A percentile compares a stretch with the other conserved stretches of the same genome.
Evolutionary conservation across 2,329 filamentous ascomycete genomes (phyloP).

Genomic region (Sporothrix sp.): DNA sequence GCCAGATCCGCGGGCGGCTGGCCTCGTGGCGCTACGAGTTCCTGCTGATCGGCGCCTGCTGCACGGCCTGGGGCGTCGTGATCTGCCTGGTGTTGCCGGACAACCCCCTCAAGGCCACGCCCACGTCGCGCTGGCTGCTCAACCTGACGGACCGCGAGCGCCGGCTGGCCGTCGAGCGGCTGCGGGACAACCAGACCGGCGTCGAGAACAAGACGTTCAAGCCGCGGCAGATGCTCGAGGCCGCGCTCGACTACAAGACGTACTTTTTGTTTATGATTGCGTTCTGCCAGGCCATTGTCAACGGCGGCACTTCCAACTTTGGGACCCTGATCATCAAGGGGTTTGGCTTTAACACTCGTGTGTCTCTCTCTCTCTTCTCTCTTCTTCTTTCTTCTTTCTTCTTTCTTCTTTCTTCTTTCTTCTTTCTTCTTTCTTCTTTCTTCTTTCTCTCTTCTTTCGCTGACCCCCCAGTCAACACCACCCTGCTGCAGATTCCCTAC

Average conservation of each 20-base stretch:
- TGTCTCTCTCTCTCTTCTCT: constrained; percentile 23
- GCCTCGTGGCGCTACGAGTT: constrained; percentile 60
- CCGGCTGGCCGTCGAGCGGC: constrained; percentile 43
- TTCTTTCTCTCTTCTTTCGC: too few relatives aligned
- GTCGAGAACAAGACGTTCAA: constrained; percentile 48
- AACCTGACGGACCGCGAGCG: constrained; percentile 42
- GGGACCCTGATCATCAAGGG: constrained; percentile 50
- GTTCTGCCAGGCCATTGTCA: constrained; percentile 41
- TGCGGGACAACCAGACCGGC: constrained; percentile 49
- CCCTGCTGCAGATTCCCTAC: constrained; percentile 31
- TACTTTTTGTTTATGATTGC: constrained; percentile 49
- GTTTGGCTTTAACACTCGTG: constrained; percentile 40
- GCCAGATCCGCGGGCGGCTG: constrained; percentile 46
- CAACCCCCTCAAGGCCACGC: constrained; percentile 37
- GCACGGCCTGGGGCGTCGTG: constrained; percentile 48
- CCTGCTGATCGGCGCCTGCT: constrained; percentile 51
- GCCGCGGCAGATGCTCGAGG: constrained; percentile 44
- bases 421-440: constrained; percentile 59
- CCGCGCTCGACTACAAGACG: constrained; percentile 47
- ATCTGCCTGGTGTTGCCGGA: constrained; percentile 49
- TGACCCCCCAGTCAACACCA: constrained; percentile 23
- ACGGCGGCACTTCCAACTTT: constrained; percentile 52
- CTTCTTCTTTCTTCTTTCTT: constrained; percentile 49
- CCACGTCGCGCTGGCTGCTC: constrained; percentile 16
- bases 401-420: constrained; percentile 34